A percentile compares a stretch with the other conserved stretches of the same genome.
Evolutionary conservation across 148 eudicot genomes (phyloP).

Genomic region (Rheum nobile): DNA sequence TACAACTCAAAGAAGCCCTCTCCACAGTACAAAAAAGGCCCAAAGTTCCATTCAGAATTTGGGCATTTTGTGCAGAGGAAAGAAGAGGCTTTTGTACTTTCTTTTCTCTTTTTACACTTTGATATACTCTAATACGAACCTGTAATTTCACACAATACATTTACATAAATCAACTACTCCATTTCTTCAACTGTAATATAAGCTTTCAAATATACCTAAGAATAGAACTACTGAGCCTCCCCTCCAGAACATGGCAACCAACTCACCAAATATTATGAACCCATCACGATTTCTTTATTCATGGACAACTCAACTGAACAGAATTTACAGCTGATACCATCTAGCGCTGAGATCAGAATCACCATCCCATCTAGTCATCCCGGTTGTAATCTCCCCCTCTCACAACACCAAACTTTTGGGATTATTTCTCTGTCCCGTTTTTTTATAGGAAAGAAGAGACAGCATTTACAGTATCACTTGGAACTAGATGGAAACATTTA

Average conservation of each 20-base stretch:
- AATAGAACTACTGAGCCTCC: neutral
- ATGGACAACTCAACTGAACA: neutral
- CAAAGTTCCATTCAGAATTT: neutral
- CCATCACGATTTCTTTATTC: neutral
- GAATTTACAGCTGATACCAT: neutral
- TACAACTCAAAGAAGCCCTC: neutral
- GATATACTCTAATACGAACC: neutral
- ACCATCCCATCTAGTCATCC: neutral
- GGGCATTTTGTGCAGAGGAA: conserved; percentile 3
- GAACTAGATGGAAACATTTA: neutral
- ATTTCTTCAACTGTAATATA: neutral
- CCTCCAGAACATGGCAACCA: neutral
- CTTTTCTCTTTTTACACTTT: neutral
- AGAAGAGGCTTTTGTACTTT: conserved; percentile 3
- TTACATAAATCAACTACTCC: neutral
- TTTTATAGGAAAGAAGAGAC: neutral
- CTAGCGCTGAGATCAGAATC: neutral
- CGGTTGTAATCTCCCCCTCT: neutral
- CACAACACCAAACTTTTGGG: neutral
- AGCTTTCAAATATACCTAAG: neutral
- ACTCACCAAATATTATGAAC: neutral
- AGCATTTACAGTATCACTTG: neutral
- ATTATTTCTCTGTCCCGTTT: no score
- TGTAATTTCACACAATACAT: neutral
- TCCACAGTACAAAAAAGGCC: neutral